A percentile compares a stretch with the other conserved stretches of the same genome.
phyloP scores from a whole-genome alignment of 306 rosid species.

The Fragaria nilgerrensis region DNA sequence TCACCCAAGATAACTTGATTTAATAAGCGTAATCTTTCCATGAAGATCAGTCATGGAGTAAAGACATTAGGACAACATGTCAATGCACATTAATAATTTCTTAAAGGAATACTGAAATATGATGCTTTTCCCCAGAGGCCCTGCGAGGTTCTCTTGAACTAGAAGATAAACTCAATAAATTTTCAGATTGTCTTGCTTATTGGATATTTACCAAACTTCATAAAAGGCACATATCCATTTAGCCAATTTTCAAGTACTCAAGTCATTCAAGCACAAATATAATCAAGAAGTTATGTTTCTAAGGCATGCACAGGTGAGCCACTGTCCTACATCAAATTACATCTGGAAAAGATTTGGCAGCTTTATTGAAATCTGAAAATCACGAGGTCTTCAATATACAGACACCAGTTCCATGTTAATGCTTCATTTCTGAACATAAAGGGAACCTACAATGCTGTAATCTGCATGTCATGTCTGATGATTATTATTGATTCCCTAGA shows the following conservation, averaged over 20 bases:
- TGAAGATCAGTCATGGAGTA: background rate
- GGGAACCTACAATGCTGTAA: background rate
- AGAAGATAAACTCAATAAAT: background rate
- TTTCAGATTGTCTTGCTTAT: background rate
- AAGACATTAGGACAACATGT: background rate
- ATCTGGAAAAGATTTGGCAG: background rate
- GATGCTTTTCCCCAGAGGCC: background rate
- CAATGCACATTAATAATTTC: background rate
- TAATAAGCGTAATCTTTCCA: background rate
- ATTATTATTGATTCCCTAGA: background rate
- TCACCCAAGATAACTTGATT: constrained; percentile 5
- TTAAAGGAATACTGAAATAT: background rate
- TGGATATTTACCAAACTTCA: background rate
- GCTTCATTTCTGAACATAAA: background rate
- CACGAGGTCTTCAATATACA: background rate
- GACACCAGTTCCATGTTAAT: background rate
- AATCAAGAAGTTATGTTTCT: background rate
- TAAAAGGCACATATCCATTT: background rate
- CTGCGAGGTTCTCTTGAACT: background rate
- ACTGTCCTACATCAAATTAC: background rate
- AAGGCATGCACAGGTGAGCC: background rate
- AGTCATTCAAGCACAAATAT: background rate
- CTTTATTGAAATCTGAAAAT: background rate
- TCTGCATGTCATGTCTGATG: background rate
- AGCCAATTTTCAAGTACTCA: background rate